Evolutionary conservation across 805 yeast species (phyloP), one percentile per base, ranked within the genome.

Genomic region (Monosporozyma unispora): DNA sequence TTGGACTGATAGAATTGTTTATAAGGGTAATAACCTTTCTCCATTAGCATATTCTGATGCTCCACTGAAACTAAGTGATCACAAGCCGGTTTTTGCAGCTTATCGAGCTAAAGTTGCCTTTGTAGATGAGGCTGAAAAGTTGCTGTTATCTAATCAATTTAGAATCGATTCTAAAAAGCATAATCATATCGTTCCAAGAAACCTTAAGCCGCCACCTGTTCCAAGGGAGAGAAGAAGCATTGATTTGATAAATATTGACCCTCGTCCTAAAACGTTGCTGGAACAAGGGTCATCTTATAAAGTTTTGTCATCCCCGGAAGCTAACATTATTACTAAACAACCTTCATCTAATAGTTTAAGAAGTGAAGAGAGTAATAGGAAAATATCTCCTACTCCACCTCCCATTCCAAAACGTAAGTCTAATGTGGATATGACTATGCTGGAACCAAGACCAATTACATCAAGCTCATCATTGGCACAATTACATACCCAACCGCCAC

Each of bases 1-100:
- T 0, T 91, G 98, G 97, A 91, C 98, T 0, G 99, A 91, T 66
- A 73, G 99, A 58, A 82, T 87, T 46, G 68, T 91, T 44, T 82
- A 75, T 57, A 72, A 75, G 52, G 88, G 93, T 39, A 63, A 71
- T 3, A 68, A 68, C 21, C 58, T 88, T 37, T 67, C 71, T 37
- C 91, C 87, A 45, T 60, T 81, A 52, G 79, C 79, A 49, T 93
- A 93, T 64, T 77, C 80, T 47, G 77, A 84, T 44, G 80, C 81
- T 0, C 79, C 79, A 56, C 67, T 91, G 33, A 62, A 61, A 49
- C 74, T 83, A 50, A 87, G 96, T 48, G 99, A 93, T 63, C 99
- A 93, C 63, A 82, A 87, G 52, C 99, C 99, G 0, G 96, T 93
- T 2, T 93, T 76, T 65, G 89, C 93, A 6, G 79, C 88, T 0